phyloP scores from a whole-genome alignment of 2,329 filamentous ascomycete genomes.

The Tolypocladium ovalisporum region DNA sequence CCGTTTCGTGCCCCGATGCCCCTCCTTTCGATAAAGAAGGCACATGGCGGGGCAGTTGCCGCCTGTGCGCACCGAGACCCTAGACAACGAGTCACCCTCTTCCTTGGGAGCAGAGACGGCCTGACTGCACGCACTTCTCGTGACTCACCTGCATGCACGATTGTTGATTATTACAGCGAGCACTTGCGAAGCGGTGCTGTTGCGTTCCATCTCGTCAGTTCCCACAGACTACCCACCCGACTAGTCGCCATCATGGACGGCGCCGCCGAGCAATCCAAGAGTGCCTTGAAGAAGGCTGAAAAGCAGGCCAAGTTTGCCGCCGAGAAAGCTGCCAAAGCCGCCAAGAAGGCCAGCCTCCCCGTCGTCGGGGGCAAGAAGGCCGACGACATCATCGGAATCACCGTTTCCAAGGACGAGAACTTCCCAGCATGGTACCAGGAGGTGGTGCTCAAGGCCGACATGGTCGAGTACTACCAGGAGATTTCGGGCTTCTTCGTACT shows the following conservation, averaged over 20 bases:
- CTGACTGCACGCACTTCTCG: not conserved
- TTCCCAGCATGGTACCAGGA: constrained; percentile 97
- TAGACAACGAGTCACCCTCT: constrained; percentile 3
- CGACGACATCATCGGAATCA: constrained; percentile 75
- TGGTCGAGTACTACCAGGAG: constrained; percentile 92
- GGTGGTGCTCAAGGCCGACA: constrained; percentile 89
- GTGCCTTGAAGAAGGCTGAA: constrained; percentile 54
- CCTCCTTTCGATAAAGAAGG: constrained; percentile 6
- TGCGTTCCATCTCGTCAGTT: not conserved
- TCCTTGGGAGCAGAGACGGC: not conserved
- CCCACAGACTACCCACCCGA: not conserved
- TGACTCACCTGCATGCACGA: not conserved
- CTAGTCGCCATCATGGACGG: constrained; percentile 16
- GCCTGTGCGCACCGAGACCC: too few species aligned
- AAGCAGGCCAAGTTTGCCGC: constrained; percentile 51
- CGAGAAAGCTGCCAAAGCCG: constrained; percentile 51
- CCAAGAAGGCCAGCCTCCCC: constrained; percentile 39
- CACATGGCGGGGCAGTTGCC: constrained; percentile 8
- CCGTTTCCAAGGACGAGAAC: constrained; percentile 72
- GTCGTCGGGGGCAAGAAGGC: constrained; percentile 49
- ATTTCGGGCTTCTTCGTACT: constrained; percentile 97
- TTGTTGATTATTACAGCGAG: not conserved
- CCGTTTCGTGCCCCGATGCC: constrained; percentile 4
- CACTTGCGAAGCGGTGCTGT: not conserved
- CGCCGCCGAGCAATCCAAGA: constrained; percentile 39